These are phyloP conservation scores for Danielia oregonensis DNA, from an alignment of 805 yeast species.

Conservation along the genomic window DNA sequence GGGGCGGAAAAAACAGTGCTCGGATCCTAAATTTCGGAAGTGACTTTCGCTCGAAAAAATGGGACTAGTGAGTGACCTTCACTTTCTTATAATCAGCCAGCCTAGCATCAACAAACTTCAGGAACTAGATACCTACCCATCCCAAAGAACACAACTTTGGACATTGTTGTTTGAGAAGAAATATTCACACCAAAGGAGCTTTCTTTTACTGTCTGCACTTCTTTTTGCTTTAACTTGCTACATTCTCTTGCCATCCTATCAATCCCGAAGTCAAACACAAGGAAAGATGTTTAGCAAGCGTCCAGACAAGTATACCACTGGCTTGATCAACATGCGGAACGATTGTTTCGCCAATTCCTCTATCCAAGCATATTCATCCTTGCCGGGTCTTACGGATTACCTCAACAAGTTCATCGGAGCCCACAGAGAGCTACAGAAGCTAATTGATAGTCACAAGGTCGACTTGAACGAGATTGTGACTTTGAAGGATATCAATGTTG, in stretches of 20 bases:
- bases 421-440: slow-evolving; percentile 20
- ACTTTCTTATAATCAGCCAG: neutral
- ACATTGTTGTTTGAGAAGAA: neutral
- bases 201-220: neutral
- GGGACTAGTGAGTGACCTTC: neutral
- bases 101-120: neutral
- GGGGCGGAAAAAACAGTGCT: neutral
- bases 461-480: slow-evolving; percentile 12
- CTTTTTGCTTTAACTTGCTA: neutral
- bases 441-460: slow-evolving; percentile 8
- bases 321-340: slow-evolving; percentile 74
- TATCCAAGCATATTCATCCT: slow-evolving; percentile 69
- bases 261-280: neutral
- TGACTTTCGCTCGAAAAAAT: too few species aligned
- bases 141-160: neutral
- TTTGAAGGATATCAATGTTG: slow-evolving; percentile 15
- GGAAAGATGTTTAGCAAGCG: slow-evolving; percentile 44
- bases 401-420: slow-evolving; percentile 39
- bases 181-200: neutral
- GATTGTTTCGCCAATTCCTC: slow-evolving; percentile 94
- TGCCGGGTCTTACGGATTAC: slow-evolving; percentile 58
- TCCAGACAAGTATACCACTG: slow-evolving; percentile 75
- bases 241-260: slow-evolving; percentile 1
- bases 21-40: neutral
- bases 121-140: neutral